Conservation (phyloP, 179 eudicot species). For the Beta macrorhiza region DNA sequence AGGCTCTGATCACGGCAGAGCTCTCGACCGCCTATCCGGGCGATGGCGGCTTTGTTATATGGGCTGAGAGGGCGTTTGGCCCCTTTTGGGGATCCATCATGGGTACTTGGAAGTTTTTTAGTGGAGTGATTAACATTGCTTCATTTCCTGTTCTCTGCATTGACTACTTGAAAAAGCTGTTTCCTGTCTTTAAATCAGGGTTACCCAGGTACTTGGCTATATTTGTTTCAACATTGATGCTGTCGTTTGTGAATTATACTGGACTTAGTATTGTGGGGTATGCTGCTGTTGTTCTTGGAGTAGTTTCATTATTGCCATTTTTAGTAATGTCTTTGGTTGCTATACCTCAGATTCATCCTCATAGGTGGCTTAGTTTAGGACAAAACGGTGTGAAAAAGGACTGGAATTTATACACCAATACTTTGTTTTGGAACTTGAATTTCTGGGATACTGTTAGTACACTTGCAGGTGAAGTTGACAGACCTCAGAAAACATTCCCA, state of each 20-base stretch:
- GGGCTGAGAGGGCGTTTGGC: conserved; percentile 52
- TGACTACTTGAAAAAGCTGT: conserved; percentile 36
- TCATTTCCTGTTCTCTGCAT: conserved; percentile 45
- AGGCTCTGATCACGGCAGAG: conserved; percentile 48
- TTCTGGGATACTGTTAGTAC: conserved; percentile 73
- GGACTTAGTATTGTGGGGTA: conserved; percentile 65
- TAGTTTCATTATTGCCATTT: conserved; percentile 50
- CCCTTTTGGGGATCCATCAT: conserved; percentile 46
- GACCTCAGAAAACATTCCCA: conserved; percentile 58
- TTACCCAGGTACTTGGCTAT: conserved; percentile 41
- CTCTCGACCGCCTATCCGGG: conserved; percentile 51
- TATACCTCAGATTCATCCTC: conserved; percentile 54
- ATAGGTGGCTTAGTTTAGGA: conserved; percentile 52
- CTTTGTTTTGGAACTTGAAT: conserved; percentile 71
- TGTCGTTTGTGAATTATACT: conserved; percentile 56
- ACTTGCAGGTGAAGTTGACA: conserved; percentile 69
- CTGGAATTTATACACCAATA: conserved; percentile 60
- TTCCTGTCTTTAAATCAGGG: conserved; percentile 40
- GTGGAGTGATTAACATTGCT: conserved; percentile 48
- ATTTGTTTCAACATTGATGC: conserved; percentile 33
- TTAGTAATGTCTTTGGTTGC: conserved; percentile 56
- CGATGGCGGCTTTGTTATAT: conserved; percentile 46
- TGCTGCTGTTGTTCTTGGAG: conserved; percentile 52
- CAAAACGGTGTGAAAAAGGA: conserved; percentile 50
- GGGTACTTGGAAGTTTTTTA: conserved; percentile 50